Percentiles rank a stretch among this genome's conserved stretches.
These are phyloP conservation scores for Ambrosiella cleistominuta DNA, from an alignment of 2,329 filamentous ascomycete genomes.

Conservation along the genomic window DNA sequence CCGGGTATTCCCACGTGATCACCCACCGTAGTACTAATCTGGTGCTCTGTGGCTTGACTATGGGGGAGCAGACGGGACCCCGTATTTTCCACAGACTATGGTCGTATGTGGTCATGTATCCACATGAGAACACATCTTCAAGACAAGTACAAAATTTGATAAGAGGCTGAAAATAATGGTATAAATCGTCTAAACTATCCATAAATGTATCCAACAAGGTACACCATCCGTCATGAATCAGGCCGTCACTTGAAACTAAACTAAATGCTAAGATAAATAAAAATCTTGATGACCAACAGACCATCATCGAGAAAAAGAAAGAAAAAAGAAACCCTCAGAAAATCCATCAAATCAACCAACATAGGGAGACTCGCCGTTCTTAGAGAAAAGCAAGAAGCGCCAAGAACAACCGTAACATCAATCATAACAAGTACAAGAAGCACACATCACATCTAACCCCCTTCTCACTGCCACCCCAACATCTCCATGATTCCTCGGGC, in stretches of 20 bases:
- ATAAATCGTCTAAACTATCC: not conserved
- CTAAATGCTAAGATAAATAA: not conserved
- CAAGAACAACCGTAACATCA: not conserved
- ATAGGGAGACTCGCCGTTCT: not conserved
- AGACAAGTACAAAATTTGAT: not conserved
- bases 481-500: constrained; percentile 38
- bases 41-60: not conserved
- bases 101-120: not conserved
- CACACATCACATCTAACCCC: not conserved
- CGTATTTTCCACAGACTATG: not conserved
- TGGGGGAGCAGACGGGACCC: not conserved
- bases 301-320: not conserved
- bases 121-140: not conserved
- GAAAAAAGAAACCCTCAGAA: not conserved
- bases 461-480: constrained; percentile 33
- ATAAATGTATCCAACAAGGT: not conserved
- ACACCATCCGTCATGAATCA: not conserved
- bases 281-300: not conserved
- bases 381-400: not conserved
- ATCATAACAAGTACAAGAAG: not conserved
- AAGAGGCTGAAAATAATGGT: not conserved
- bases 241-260: not conserved
- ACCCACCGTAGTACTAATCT: not conserved
- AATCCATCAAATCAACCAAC: not conserved
- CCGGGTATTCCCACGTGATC: not conserved